Evolutionary conservation across 1,284 basidiomycete species (phyloP).

Genomic region (Rhodotorula sp.): DNA sequence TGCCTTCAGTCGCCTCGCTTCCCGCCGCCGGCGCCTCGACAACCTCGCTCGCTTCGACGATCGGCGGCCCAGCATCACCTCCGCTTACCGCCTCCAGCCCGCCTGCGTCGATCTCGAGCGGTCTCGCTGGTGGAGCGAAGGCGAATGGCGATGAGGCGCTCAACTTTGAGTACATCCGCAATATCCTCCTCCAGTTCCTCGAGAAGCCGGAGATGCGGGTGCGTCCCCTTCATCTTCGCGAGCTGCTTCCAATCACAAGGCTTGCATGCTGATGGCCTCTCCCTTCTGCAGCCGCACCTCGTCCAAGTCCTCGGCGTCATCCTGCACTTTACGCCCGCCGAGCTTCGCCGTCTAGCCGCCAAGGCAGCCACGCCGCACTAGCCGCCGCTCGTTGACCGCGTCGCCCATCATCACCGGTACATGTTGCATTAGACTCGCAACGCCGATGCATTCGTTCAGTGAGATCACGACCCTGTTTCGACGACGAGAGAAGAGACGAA

Average conservation of each 20-base stretch:
- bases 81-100: neutral
- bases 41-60: constrained; percentile 13
- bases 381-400: neutral
- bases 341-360: constrained; percentile 77
- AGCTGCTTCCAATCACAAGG: neutral
- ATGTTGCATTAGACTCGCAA: too few species aligned
- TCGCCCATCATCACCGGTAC: too few species aligned
- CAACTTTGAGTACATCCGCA: constrained; percentile 91
- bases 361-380: constrained; percentile 4
- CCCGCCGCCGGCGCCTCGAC: constrained; percentile 12
- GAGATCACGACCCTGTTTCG: too few species aligned
- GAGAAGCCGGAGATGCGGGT: constrained; percentile 86
- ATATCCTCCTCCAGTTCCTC: constrained; percentile 88
- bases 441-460: too few species aligned
- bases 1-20: neutral
- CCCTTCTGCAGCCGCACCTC: constrained; percentile 67
- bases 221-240: constrained; percentile 49
- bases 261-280: neutral
- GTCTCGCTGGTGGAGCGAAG: neutral
- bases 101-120: neutral
- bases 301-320: constrained; percentile 86
- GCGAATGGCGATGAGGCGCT: constrained; percentile 65
- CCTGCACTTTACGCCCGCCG: constrained; percentile 87
- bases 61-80: neutral
- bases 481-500: too few species aligned